These are phyloP conservation scores for Ceratocystis destructans DNA, from an alignment of 2,329 filamentous ascomycete species.

Conservation along the genomic window DNA sequence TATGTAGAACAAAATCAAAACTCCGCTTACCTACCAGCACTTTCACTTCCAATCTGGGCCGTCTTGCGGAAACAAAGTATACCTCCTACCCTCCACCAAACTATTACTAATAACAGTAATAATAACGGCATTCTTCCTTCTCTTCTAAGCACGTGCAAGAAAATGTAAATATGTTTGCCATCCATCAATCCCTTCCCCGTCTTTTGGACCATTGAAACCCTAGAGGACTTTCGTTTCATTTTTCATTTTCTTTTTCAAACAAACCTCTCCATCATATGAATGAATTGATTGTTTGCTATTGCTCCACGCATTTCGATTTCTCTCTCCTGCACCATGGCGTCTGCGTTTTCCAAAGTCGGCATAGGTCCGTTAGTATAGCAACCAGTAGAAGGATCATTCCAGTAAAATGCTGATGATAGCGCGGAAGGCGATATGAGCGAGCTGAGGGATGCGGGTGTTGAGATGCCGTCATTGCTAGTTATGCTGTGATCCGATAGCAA, in stretches of 20 bases:
- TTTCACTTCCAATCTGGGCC: background rate
- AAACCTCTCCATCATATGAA: background rate
- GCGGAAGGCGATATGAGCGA: background rate
- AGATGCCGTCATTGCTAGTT: background rate
- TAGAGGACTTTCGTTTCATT: background rate
- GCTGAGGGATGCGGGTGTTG: background rate
- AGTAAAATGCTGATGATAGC: background rate
- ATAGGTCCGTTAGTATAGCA: background rate
- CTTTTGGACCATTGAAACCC: background rate
- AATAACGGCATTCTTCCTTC: background rate
- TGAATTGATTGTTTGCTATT: background rate
- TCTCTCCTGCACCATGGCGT: background rate
- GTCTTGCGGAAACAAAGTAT: background rate
- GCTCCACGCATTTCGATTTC: background rate
- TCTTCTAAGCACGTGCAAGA: background rate
- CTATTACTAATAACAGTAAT: background rate
- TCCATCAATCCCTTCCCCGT: background rate
- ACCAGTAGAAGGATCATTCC: background rate
- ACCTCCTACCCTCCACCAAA: background rate
- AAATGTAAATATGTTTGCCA: background rate
- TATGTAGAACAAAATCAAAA: background rate
- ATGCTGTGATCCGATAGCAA: background rate
- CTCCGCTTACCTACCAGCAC: background rate
- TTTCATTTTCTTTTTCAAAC: background rate
- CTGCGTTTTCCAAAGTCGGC: background rate